Percentiles rank a stretch among this genome's conserved stretches.
phyloP scores from a whole-genome alignment of 2,329 filamentous ascomycete genomes.

The Lecanicillium sp. region DNA sequence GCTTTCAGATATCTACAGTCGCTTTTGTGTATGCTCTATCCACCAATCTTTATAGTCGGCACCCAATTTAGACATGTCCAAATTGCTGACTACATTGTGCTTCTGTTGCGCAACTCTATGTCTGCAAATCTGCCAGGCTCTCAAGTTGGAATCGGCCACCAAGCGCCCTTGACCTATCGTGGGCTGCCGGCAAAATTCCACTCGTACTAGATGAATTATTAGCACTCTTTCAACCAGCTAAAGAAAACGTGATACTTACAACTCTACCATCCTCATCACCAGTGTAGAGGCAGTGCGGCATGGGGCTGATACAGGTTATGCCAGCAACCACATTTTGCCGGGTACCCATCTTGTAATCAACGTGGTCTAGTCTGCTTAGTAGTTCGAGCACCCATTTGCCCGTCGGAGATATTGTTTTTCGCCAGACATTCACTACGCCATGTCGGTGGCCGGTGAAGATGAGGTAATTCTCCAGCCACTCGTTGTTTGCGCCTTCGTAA shows the following conservation, averaged over 20 bases:
- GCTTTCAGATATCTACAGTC: not conserved
- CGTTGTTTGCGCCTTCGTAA: constrained; percentile 83
- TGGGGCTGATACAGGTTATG: constrained; percentile 79
- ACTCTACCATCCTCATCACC: constrained; percentile 91
- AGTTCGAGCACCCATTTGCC: constrained; percentile 71
- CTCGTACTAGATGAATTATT: constrained; percentile 41
- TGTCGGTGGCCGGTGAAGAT: constrained; percentile 82
- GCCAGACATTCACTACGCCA: constrained; percentile 76
- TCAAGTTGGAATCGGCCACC: too few species aligned
- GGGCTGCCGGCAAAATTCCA: constrained; percentile 54
- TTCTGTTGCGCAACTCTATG: too few species aligned
- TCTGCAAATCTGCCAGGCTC: too few species aligned
- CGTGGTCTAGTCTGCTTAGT: constrained; percentile 73
- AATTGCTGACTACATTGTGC: too few species aligned
- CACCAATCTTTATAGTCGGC: constrained; percentile 13
- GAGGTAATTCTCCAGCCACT: constrained; percentile 82
- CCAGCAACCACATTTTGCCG: constrained; percentile 53
- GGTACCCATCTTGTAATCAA: constrained; percentile 56
- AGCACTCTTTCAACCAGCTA: constrained; percentile 4
- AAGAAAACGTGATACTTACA: constrained; percentile 35
- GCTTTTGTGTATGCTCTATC: constrained; percentile 6
- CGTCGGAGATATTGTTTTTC: constrained; percentile 36
- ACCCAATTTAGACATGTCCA: too few species aligned
- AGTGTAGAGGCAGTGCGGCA: constrained; percentile 79
- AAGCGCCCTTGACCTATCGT: too few species aligned